Evolutionary conservation across 805 yeast genomes (phyloP), one percentile per base, ranked within the genome.

Genomic region (Metschnikowia arizonensis): DNA sequence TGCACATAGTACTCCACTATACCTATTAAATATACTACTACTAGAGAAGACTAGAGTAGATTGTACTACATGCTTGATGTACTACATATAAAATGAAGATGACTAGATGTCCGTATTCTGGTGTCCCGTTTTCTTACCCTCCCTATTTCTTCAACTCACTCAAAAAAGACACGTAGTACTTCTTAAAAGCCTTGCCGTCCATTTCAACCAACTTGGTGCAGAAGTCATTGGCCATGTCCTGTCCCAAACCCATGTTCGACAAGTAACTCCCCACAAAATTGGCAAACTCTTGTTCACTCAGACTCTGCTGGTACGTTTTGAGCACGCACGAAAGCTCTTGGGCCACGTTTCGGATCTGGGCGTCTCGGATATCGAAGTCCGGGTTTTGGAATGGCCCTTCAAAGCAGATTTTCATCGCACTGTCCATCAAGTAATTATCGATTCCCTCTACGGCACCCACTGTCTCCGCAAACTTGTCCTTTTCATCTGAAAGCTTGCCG

Each of bases 321-420:
- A 90, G 77, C 18, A 88, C 66, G 35, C 79, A 69, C 1, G 93
- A 79, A 11, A 87, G 70, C 58, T 91, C 99, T 52, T 81, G 78
- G 1, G 88, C 82, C 31, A 86, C 74, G 48, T 82, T 74, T 57
- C 91, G 76, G 53, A 77, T 79, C 60, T 87, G 90, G 4, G 95
- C 95, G 62, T 89, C 96, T 52, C 80, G 79, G 40, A 82, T 68
- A 57, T 83, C 79, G 55, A 83, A 82, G 30, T 73, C 76, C 26
- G 76, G 76, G 29, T 82, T 77, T 54, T 84, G 82, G 61, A 87
- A 82, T n/a, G 95, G 88, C 39, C 88, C 69, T 61, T 88, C 90
- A 68, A 88, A 85, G 29, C 83, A 73, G 44, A 87, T 66, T 40
- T 83, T 76, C 3, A 89, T 76, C 23, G 81, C 72, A 52, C 82